phyloP scores from a whole-genome alignment of 305 asterid genomes.

The Fraxinus albicans region DNA sequence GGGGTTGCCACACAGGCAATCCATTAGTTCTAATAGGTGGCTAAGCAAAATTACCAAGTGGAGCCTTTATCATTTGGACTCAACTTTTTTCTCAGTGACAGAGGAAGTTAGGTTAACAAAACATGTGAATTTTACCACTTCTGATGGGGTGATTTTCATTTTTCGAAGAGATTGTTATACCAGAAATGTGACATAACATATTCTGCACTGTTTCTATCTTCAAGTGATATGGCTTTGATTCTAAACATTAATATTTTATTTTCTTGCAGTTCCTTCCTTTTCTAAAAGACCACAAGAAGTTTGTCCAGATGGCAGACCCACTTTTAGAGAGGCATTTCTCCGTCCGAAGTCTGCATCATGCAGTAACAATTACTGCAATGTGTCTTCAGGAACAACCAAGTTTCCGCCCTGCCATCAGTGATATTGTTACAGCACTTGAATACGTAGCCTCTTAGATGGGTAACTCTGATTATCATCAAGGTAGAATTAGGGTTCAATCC shows the following conservation, averaged over 20 bases:
- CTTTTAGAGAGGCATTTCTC: constrained; percentile 51
- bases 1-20: no score
- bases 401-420: constrained; percentile 55
- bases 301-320: constrained; percentile 54
- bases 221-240: background rate
- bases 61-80: no score
- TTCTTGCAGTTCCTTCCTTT: constrained; percentile 48
- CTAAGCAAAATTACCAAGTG: no score
- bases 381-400: constrained; percentile 70
- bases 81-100: no score
- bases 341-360: constrained; percentile 51
- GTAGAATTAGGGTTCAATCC: no score
- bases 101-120: no score
- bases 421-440: constrained; percentile 64
- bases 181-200: no score
- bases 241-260: background rate
- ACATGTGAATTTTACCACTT: no score
- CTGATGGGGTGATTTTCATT: no score
- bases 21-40: no score
- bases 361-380: constrained; percentile 62
- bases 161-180: background rate
- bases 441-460: constrained; percentile 41
- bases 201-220: no score
- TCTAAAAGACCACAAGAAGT: constrained; percentile 49
- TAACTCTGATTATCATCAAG: no score